These are phyloP conservation scores for Spathaspora hagerdaliae DNA, from an alignment of 805 yeast species.

Conservation along the genomic window DNA sequence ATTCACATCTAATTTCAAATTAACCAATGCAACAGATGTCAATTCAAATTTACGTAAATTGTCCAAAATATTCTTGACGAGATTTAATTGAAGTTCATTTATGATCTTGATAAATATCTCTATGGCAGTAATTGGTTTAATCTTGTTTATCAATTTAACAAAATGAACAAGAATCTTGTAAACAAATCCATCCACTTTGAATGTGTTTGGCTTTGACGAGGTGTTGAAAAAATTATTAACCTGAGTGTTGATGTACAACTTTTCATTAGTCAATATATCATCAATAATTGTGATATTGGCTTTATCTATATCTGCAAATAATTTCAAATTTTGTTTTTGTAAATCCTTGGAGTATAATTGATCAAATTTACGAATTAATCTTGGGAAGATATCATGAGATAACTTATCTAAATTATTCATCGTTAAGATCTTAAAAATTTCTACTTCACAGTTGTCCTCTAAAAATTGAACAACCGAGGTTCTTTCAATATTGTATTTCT, in stretches of 20 bases:
- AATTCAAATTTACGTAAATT: conserved; percentile 18
- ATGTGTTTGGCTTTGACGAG: conserved; percentile 1
- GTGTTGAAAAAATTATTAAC: conserved; percentile 22
- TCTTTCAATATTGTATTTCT: conserved; percentile 30
- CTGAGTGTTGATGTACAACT: conserved; percentile 25
- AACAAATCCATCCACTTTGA: conserved; percentile 35
- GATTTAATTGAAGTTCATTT: conserved; percentile 34
- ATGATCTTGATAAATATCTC: conserved; percentile 33
- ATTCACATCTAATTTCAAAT: conserved; percentile 33
- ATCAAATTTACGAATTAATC: conserved; percentile 30
- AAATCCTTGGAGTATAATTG: conserved; percentile 31
- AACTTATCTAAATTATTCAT: conserved; percentile 41
- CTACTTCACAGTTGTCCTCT: conserved; percentile 5
- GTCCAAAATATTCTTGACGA: conserved; percentile 30
- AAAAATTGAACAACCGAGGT: not conserved
- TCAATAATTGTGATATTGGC: conserved; percentile 36
- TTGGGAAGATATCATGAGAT: conserved; percentile 27
- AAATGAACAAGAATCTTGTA: conserved; percentile 38
- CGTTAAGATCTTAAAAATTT: conserved; percentile 35
- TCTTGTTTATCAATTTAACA: conserved; percentile 34
- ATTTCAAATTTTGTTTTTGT: conserved; percentile 32
- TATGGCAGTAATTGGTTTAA: conserved; percentile 37
- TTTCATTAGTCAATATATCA: conserved; percentile 36
- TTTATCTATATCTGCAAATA: conserved; percentile 40
- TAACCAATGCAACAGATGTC: conserved; percentile 15